A percentile compares a stretch with the other conserved stretches of the same genome.
phyloP scores from a whole-genome alignment of 2,329 filamentous ascomycete genomes.

The Pseudogymnoascus pannorum region DNA sequence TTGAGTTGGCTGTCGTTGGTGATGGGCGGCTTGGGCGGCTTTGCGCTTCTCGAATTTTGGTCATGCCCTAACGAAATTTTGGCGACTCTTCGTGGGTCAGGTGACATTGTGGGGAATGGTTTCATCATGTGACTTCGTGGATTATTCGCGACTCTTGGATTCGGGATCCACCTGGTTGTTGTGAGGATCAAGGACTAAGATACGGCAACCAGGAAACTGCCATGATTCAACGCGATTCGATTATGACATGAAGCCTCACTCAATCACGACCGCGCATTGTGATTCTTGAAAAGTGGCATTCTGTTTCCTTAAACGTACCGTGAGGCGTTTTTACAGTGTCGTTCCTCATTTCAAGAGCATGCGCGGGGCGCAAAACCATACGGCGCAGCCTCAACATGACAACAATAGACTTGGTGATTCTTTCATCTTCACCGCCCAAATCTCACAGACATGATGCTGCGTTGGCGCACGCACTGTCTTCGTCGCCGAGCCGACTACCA shows the following conservation, averaged over 20 bases:
- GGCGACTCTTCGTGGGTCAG: conserved; percentile 10
- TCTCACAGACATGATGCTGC: not conserved
- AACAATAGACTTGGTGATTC: conserved; percentile 31
- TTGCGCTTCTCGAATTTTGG: conserved; percentile 9
- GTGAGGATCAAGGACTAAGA: not conserved
- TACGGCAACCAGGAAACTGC: not conserved
- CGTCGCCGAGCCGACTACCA: conserved; percentile 39
- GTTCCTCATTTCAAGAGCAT: conserved; percentile 17
- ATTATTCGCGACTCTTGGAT: conserved; percentile 1
- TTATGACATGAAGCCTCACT: not conserved
- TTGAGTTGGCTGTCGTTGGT: conserved; percentile 14
- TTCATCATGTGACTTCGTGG: conserved; percentile 4
- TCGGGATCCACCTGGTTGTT: conserved; percentile 1
- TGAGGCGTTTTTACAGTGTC: conserved; percentile 16
- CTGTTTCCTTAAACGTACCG: not conserved
- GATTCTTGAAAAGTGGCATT: not conserved
- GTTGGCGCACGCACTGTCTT: conserved; percentile 17
- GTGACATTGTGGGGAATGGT: not conserved
- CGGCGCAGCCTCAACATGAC: conserved; percentile 29
- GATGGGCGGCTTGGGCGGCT: conserved; percentile 5
- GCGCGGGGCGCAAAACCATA: conserved; percentile 21
- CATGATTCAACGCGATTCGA: not conserved
- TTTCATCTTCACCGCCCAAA: conserved; percentile 35
- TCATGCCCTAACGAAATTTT: conserved; percentile 9
- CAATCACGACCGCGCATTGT: not conserved